Base-by-base conservation (phyloP, 2,329 filamentous ascomycete species). In the Ophiostoma perfectum region DNA sequence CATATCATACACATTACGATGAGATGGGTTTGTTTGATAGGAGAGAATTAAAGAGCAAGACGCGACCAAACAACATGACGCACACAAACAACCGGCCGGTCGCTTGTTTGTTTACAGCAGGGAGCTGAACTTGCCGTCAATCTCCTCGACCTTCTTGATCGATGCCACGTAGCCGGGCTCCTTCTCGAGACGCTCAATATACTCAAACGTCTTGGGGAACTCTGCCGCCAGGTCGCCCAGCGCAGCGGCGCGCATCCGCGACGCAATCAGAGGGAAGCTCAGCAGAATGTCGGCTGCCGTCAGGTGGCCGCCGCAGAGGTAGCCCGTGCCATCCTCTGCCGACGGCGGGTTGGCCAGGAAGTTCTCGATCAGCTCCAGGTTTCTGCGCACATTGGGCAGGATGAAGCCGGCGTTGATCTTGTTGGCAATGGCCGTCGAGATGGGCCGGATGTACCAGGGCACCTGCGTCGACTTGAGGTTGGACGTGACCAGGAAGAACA, bases 401-500 rank as follows among this genome's bases (percentile, higher is more conserved):
- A 84, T 75, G 70, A 81, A 79, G 66, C 74, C 74, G 65, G 75
- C 73, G 65, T 82, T 78, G 72, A 81, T 67, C 69, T 78, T 77
- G 72, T 79, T 79, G 58, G 81, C 82, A 9, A 85, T 78, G 67
- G 79, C 72, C 18, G 76, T 73, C 2, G 83, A 83, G 69, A 86
- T 77, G 70, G 84, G 84, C 1, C 84, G 81, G 71, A 86, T 76
- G 73, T 84, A 78, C 76, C 85, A 86, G 16, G 84, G 84, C 1
- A 86, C 77, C 38, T 75, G 74, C 0, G 78, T 74, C 1, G 80
- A 79, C 70, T 81, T 82, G 71, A 86, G 77, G 39, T 82, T 76
- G 4, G 74, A 75, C 12, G 90, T 80, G 39, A 96, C 78, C 16
- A 95, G 75, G 14, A 82, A 79, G 70, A 91, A 78, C 0, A 93